Base-by-base conservation (phyloP, 2,329 filamentous ascomycete genomes). In the Colletotrichum trifolii region DNA sequence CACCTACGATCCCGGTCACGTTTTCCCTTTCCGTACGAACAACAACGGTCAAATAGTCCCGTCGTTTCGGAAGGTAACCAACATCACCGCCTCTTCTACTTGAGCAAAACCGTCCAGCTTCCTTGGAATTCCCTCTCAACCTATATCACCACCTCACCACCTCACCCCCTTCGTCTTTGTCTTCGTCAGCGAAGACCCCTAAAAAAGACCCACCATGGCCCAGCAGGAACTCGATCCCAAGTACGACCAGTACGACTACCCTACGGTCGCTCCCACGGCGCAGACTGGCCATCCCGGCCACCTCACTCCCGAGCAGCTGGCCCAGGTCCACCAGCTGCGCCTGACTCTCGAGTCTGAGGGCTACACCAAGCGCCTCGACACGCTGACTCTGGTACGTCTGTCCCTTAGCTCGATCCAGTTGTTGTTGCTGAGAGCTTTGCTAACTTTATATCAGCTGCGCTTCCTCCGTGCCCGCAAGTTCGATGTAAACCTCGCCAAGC, bases 401-500 rank as follows among this genome's bases (percentile, higher is more conserved):
- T 15, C 47, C n/a, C 15, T 34, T 6, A 11, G 12, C 25, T 25
- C 25, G 4, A 25, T 25, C 25, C 25, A 25, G 25, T 4, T 25
- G 4, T 25, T 25, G 25, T 5, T 5, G 25, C 4, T 25, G 25
- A 25, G 25, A 25, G 25, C 17, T 38, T 3, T 48, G 59, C 69
- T 66, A 59, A 70, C 56, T 38, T 55, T 71, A 60, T 49, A 58
- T 35, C 71, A 94, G 89, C 83, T 97, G 76, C 91, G 94, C 76
- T 97, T 97, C 82, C 84, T 99, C 74, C 89, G 96, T 77, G 96
- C 96, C 61, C 89, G 96, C 76, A 98, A 98, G 85, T 99, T 97
- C 78, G 91, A 97, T 78, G 92, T 97, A 67, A 85, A 91, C 72
- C 81, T 88, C 36, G 79, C 94, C 70, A 96, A 97, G 87, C 82